These are phyloP conservation scores for Vickermania spadyakhi DNA, from an alignment of 208 protist species.

Conservation along the genomic window DNA sequence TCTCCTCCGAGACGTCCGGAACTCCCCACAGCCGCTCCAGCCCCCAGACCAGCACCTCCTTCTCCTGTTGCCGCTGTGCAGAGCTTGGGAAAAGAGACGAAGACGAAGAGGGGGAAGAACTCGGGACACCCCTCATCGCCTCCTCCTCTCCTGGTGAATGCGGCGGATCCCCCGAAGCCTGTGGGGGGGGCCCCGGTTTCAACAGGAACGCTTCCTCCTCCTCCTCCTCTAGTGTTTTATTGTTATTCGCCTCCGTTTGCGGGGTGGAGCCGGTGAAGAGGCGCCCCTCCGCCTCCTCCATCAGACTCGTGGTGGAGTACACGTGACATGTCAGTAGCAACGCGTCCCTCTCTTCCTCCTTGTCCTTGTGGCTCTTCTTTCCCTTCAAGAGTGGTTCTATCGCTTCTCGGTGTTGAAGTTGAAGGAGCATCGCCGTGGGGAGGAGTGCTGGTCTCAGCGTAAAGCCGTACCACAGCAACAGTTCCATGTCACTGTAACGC, in stretches of 20 bases:
- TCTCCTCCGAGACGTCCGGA: too few relatives aligned
- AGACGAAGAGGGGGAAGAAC: not conserved
- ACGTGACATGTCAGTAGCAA: not conserved
- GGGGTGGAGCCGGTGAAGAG: not conserved
- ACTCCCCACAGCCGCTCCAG: not conserved
- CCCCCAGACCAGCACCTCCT: not conserved
- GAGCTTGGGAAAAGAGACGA: not conserved
- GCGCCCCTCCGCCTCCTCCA: not conserved
- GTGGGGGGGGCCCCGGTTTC: conserved; percentile 1
- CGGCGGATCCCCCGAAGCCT: not conserved
- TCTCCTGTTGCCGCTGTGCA: not conserved
- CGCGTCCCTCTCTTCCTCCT: not conserved
- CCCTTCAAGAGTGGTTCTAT: not conserved
- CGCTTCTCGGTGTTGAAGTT: not conserved
- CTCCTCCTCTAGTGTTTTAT: not conserved
- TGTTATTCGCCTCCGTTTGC: not conserved
- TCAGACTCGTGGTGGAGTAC: conserved; percentile 4
- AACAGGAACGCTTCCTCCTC: conserved; percentile 5
- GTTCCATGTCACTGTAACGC: conserved; percentile 77
- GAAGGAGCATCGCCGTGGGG: conserved; percentile 10
- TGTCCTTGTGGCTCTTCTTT: not conserved
- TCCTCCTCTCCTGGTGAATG: not conserved
- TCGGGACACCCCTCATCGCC: not conserved
- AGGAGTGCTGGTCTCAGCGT: conserved; percentile 55
- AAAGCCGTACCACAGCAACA: conserved; percentile 89